Percentiles rank a stretch among this genome's conserved stretches.
Conservation (phyloP, 345 rosid genomes). For the Anacardium occidentale region DNA sequence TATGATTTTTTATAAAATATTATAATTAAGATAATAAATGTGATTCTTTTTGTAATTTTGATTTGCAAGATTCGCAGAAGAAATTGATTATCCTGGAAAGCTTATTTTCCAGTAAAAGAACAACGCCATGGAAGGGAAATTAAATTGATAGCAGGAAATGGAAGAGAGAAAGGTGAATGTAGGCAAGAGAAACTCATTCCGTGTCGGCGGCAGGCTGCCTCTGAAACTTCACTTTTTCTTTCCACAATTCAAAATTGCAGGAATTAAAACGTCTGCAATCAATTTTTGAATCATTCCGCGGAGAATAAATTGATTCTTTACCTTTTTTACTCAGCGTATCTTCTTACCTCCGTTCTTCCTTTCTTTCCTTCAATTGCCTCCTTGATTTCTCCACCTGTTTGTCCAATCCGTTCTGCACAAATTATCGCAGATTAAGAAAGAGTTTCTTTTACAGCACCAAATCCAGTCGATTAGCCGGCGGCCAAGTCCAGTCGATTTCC, state of each 20-base stretch:
- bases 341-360: conserved; percentile 36
- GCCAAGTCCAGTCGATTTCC: conserved; percentile 72
- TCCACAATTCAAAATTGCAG: neutral
- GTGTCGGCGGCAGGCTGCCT: too few species aligned
- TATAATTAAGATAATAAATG: too few species aligned
- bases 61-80: too few species aligned
- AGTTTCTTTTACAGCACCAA: too few species aligned
- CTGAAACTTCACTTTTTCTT: conserved; percentile 33
- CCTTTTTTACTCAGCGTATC: conserved; percentile 33
- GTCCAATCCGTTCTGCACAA: conserved; percentile 28
- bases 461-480: too few species aligned
- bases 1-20: too few species aligned
- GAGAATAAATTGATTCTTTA: neutral
- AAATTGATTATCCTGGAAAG: neutral
- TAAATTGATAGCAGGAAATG: neutral
- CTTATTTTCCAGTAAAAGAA: neutral
- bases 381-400: conserved; percentile 36
- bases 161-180: neutral
- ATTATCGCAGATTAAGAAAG: neutral
- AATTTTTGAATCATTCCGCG: neutral
- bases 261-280: neutral
- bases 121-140: too few species aligned
- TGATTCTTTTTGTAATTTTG: too few species aligned
- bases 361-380: conserved; percentile 35
- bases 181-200: neutral